Evolutionary conservation across 2,329 filamentous ascomycete genomes (phyloP), one percentile per base, ranked within the genome.

Genomic region (Aspergillus sojae): DNA sequence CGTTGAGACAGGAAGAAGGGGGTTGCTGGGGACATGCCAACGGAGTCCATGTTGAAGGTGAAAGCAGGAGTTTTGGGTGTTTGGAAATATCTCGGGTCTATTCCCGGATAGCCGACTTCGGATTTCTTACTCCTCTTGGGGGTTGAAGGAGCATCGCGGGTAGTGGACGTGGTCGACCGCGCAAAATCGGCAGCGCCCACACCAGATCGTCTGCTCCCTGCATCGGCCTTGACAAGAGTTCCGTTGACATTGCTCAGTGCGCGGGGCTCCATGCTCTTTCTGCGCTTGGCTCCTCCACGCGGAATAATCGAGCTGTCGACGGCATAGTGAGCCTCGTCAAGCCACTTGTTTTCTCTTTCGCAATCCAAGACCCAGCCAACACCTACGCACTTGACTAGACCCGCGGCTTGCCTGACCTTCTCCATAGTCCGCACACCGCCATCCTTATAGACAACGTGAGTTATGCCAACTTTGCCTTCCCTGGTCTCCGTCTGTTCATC

Each of bases 361-460:
- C 91, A 94, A 70, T 96, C 92, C 66, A 96, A 84, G 60, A 95
- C 91, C 92, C 93, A 97, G 68, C 89, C 89, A 54, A 96, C 91
- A 57, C 93, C 93, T 61, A 97, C 92, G 78, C 93, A 96, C 70
- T 92, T 89, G 43, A 97, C 91, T 34, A 91, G 83, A 6, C 92
- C 92, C 16, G 86, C 84, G 45, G 87, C 89, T 70, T 90, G 86
- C 62, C 88, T 84, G 7, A 94, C 90, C 78, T 93, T 96, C 74
- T 96, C 90, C 68, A 97, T 79, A 0, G 93, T 96, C 30, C 89
- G 84, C 72, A 90, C 89, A 48, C 89, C 89, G 53, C 93, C 93
- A 72, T 96, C 93, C 76, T 96, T 97, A 82, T 89, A 97, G 7
- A 97, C 88, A 9, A 97, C 91, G 73, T 97, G 93, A 0, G 93